Evolutionary conservation across 805 yeast species (phyloP), one percentile per base, ranked within the genome.

Genomic region (Candida ulmi): DNA sequence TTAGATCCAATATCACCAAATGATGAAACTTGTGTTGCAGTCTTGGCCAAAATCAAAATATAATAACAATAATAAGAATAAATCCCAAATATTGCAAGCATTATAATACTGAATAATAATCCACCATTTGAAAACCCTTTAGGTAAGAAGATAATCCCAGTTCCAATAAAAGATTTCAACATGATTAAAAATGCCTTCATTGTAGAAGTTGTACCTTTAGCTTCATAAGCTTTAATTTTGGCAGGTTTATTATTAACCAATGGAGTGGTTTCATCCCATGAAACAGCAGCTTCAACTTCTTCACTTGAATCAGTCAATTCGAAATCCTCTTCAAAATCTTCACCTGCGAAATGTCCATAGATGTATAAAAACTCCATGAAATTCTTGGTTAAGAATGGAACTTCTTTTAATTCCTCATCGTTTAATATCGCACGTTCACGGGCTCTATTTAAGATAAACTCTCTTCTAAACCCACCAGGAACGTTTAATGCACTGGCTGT

Each of bases 271-370:
- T 62, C 66, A 30, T 58, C 55, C 44, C 38, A 42, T 33, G 46
- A 43, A 16, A 53, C 36, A 13, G 46, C 50, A n/a, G n/a, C n/a
- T n/a, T n/a, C n/a, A n/a, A n/a, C n/a, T n/a, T n/a, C n/a, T 11
- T 48, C 48, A 30, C 51, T 65, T 34, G 69, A 76, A 35, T 69
- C 78, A 19, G 54, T 55, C 63, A 67, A 50, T 42, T 56, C 51
- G 39, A 66, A 74, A 52, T 79, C 88, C 51, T 84, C 91, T 51
- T 83, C 91, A 39, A 84, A 69, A 30, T 80, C 76, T 60, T 84
- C 93, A 55, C 95, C 95, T 2, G 93, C 93, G 61, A 85, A 85
- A 64, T 85, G 91, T 7, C 95, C 95, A 59, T 85, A 85, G 8
- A 85, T 70, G 46, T 84, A 79, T 34, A 85, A 64, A 53, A 85